Evolutionary conservation across 169 alveolate genomes (phyloP), one percentile per base, ranked within the genome.

Genomic region (Ichthyophthirius multifiliis): DNA sequence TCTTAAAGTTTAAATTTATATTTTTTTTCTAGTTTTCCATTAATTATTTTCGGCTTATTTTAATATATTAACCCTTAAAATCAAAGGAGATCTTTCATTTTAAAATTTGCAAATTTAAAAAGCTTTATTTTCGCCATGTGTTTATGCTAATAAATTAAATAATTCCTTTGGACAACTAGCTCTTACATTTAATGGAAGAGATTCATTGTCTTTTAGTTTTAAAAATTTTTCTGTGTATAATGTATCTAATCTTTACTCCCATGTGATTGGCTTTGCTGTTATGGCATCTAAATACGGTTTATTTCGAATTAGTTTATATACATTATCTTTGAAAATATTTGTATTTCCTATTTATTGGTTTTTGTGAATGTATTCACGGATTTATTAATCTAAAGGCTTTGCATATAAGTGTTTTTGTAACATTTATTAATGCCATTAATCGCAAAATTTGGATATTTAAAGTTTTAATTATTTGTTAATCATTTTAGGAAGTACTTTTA

Each of bases 21-120:
- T n/a, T n/a, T n/a, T n/a, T n/a, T n/a, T n/a, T n/a, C n/a, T n/a
- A n/a, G n/a, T n/a, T n/a, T n/a, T n/a, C n/a, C n/a, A n/a, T n/a
- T n/a, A n/a, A n/a, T n/a, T n/a, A n/a, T n/a, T n/a, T n/a, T n/a
- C n/a, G n/a, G n/a, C n/a, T n/a, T n/a, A n/a, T n/a, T n/a, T n/a
- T n/a, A n/a, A n/a, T n/a, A n/a, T n/a, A n/a, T n/a, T 90, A 30
- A 86, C 83, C 62, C 95, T 76, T 9, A 90, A 78, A 4, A 91
- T 83, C 39, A 90, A 46, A 4, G 90, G 82, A 4, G 93, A 83
- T 76, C 89, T 76, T 43, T 79, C 84, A 75, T 86, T 83, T 64
- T 75, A 43, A 6, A 78, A 71, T 20, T 15, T 63, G 34, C 82
- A 83, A 20, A 82, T 73, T 47, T 86, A 81, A 34, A 47, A 74